Percentiles rank a stretch among this genome's conserved stretches.
Evolutionary conservation across 768 basidiomycete species (phyloP).

Genomic region (Floccularia luteovirens): DNA sequence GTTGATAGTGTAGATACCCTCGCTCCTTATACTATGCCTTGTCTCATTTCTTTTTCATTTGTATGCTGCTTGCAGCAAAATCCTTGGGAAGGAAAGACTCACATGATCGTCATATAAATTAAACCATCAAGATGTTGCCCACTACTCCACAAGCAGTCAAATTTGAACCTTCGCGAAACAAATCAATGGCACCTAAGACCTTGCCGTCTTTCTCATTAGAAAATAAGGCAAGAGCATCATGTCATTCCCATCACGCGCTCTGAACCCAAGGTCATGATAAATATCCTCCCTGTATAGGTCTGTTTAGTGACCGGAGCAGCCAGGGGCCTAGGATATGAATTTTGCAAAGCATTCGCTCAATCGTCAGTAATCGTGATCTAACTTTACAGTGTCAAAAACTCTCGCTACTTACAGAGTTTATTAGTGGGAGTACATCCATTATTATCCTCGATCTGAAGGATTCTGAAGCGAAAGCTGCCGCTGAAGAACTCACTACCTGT

Average conservation of each 20-base stretch:
- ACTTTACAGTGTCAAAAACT: conserved; percentile 2
- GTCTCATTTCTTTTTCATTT: conserved; percentile 19
- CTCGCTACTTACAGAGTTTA: conserved; percentile 2
- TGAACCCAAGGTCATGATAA: too few species aligned
- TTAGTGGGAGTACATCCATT: conserved; percentile 72
- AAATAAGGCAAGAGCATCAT: too few species aligned
- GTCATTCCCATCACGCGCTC: too few species aligned
- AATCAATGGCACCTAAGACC: background rate
- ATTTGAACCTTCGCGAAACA: too few species aligned
- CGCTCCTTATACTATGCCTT: conserved; percentile 23
- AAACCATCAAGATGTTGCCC: too few species aligned
- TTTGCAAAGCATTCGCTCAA: conserved; percentile 85
- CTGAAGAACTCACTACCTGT: conserved; percentile 47
- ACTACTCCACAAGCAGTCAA: too few species aligned
- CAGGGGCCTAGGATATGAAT: conserved; percentile 83
- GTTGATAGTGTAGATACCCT: conserved; percentile 37
- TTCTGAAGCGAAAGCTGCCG: conserved; percentile 59
- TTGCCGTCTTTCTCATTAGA: too few species aligned
- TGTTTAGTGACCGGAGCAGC: conserved; percentile 93
- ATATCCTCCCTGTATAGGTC: too few species aligned
- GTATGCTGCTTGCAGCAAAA: too few species aligned
- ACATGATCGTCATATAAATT: too few species aligned
- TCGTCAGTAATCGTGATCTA: conserved; percentile 41
- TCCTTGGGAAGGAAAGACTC: too few species aligned
- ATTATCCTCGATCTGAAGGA: conserved; percentile 79